Evolutionary conservation across 805 yeast species (phyloP), one percentile per base, ranked within the genome.

Genomic region (Sungouiozyma ichnusensis): DNA sequence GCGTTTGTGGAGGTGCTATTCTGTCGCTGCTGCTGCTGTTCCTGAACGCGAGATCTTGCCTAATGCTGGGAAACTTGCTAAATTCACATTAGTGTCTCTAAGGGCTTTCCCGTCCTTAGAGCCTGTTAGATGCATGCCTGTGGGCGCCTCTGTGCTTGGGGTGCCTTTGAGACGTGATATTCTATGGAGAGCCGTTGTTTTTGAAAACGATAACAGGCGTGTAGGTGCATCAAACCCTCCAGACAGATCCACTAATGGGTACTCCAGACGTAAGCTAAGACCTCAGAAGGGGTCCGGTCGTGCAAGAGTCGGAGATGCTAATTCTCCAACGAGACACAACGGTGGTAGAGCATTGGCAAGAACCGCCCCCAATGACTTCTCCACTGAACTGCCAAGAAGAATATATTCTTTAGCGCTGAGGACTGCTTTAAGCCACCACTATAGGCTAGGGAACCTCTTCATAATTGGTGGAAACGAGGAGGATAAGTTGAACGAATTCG

Each of bases 271-370:
- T 55, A 92, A 92, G 60, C 68, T 92, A 51, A 71, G 77, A 33
- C 85, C 86, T 24, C 98, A 92, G 66, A 92, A 92, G 65, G 97
- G 97, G 46, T 68, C 85, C 14, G 99, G 99, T 66, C 73, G 75
- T 47, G 99, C 99, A 41, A 80, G 99, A 71, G 81, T 77, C 42
- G 99, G 99, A 68, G 97, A 88, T 65, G 87, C 84, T 45, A 90
- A 88, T 56, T 85, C 95, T 18, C 98, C 98, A 39, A 82, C 80
- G 36, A 79, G 95, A 67, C 79, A 77, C 55, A 85, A 83, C 56
- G 96, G 95, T 61, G 87, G 90, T 41, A 72, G 81, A 53, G 97
- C 97, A 0, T 76, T 81, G 54, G 96, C 92, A 14, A 80, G 92
- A 59, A 76, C 74, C 42, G 96, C 96, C 3, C 95, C 95, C 38